These are phyloP conservation scores for Barnettozyma siamensis DNA, from an alignment of 805 yeast genomes.

Conservation along the genomic window DNA sequence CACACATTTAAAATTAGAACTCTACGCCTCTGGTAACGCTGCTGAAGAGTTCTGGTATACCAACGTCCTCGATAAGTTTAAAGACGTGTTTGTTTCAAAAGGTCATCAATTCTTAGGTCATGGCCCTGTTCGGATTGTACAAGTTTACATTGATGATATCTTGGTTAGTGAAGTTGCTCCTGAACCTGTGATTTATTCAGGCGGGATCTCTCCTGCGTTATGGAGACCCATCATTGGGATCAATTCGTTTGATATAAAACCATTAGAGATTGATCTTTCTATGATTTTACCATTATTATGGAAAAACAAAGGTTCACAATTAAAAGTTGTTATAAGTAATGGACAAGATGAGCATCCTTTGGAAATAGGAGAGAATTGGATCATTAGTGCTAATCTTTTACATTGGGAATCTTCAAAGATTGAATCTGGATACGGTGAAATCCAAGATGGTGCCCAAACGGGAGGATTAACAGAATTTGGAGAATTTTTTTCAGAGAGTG, in stretches of 20 bases:
- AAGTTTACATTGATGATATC: slow-evolving; percentile 53
- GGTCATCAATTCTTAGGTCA: slow-evolving; percentile 46
- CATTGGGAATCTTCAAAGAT: slow-evolving; percentile 46
- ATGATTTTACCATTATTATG: slow-evolving; percentile 66
- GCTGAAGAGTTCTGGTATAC: slow-evolving; percentile 84
- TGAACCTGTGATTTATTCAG: slow-evolving; percentile 70
- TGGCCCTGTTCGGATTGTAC: slow-evolving; percentile 67
- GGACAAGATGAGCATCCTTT: slow-evolving; percentile 32
- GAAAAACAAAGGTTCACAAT: slow-evolving; percentile 33
- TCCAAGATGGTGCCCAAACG: no score
- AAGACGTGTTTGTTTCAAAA: slow-evolving; percentile 32
- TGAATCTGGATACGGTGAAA: slow-evolving; percentile 35
- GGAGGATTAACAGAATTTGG: no score
- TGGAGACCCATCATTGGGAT: slow-evolving; percentile 80
- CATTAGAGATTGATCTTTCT: slow-evolving; percentile 66
- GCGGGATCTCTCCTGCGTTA: slow-evolving; percentile 72
- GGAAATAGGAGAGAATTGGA: slow-evolving; percentile 44
- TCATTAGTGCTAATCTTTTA: slow-evolving; percentile 48
- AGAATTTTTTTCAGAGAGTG: no score
- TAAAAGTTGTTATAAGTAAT: slow-evolving; percentile 47
- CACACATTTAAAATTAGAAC: slow-evolving; percentile 42
- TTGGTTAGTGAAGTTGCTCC: slow-evolving; percentile 62
- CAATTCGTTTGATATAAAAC: slow-evolving; percentile 66
- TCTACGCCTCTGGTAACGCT: slow-evolving; percentile 69
- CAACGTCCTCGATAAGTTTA: slow-evolving; percentile 45